These are phyloP conservation scores for Mallotus japonicus DNA, from an alignment of 441 rosid genomes.

Conservation along the genomic window DNA sequence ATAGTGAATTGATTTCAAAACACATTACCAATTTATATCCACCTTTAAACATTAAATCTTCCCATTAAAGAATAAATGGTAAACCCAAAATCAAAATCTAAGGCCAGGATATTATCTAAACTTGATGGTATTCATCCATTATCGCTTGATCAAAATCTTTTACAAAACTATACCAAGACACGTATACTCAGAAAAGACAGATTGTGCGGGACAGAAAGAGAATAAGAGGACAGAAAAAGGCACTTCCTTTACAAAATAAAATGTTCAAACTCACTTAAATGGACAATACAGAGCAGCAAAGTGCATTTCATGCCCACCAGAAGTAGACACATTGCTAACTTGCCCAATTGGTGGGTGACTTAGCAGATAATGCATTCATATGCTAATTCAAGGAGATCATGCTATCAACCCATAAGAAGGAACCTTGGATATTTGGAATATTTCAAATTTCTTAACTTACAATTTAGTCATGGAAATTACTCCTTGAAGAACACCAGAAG, in stretches of 20 bases:
- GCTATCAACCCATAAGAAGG: not conserved
- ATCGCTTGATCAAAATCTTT: not conserved
- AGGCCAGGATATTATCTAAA: not conserved
- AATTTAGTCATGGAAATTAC: constrained; percentile 82
- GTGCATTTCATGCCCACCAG: no score
- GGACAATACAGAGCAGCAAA: not conserved
- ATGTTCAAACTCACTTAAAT: not conserved
- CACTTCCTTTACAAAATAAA: not conserved
- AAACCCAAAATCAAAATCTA: not conserved
- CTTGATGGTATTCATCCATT: not conserved
- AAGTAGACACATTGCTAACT: not conserved
- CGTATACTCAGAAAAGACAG: not conserved
- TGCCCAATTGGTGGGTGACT: not conserved
- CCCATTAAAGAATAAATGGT: not conserved
- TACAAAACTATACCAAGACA: not conserved
- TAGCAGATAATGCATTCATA: not conserved
- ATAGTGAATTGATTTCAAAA: not conserved
- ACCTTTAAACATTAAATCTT: not conserved
- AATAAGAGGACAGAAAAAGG: not conserved
- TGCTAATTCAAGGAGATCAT: not conserved
- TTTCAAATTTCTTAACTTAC: constrained; percentile 43
- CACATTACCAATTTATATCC: not conserved
- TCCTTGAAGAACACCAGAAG: constrained; percentile 89
- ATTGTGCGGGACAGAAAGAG: no score
- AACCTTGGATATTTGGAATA: constrained; percentile 8